Evolutionary conservation across 2,329 filamentous ascomycete species (phyloP), one percentile per base, ranked within the genome.

Genomic region (Aspergillus ruber): DNA sequence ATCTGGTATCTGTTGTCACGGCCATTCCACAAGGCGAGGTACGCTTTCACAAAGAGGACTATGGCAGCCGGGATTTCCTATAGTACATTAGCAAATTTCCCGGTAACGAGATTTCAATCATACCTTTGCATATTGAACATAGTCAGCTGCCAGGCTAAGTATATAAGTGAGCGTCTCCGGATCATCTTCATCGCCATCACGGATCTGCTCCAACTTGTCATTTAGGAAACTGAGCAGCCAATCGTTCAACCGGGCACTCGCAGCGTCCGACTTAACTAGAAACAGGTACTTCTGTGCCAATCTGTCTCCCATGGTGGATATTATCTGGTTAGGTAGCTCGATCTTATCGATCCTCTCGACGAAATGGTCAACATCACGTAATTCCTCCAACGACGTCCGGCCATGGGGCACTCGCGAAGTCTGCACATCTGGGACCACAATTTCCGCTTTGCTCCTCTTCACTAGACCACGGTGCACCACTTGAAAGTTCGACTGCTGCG

Each of bases 301-400:
- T 3, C 85, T 85, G 59, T 94, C 86, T 2, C 79, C 80, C 12
- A 94, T 72, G 3, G 87, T 82, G 4, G 89, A 86, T 36, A 90
- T 82, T 2, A 94, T 74, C 66, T 95, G 89, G 53, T 86, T 90
- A 0, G 89, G 89, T 36, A 90, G 71, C 64, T 93, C 86, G 21
- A 95, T 83, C 55, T 78, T 86, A 56, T 94, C 88, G 7, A 95
- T 67, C 48, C 80, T 85, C 40, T 80, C 78, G 5, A 89, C 83
- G 50, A 95, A 84, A 43, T 81, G 76, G 20, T 81, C 74, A 10
- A 83, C 82, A 51, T 76, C 83, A 56, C 89, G 85, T 46, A 94
- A 81, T 60, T 94, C 89, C 61, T 94, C 88, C 4, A 94, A 68
- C 3, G 81, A 67, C 38, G 59, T 73, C 52, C 63, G 70, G 7